Conservation (phyloP, 129 eudicot genomes). For the Arctium lappa region DNA sequence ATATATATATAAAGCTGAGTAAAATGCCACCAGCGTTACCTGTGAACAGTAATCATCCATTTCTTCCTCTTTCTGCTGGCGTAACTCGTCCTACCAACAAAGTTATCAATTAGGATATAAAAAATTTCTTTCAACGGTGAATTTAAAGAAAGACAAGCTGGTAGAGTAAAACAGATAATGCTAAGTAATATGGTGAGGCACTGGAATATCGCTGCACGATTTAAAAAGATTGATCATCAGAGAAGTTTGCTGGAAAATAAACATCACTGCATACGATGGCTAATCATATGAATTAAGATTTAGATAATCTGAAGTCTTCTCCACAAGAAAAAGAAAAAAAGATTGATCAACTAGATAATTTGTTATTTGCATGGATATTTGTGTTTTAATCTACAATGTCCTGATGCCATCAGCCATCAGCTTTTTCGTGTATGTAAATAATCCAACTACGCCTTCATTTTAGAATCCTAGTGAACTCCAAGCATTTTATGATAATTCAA, state of each 20-base stretch:
- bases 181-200: background rate
- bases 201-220: background rate
- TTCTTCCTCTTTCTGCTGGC: constrained; percentile 92
- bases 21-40: constrained; percentile 38
- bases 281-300: background rate
- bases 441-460: background rate
- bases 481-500: background rate
- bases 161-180: background rate
- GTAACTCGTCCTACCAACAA: constrained; percentile 78
- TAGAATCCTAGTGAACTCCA: background rate
- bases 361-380: background rate
- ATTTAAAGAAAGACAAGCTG: background rate
- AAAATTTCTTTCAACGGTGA: background rate
- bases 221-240: no score
- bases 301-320: background rate
- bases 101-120: background rate
- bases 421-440: background rate
- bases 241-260: no score
- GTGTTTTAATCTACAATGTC: background rate
- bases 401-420: background rate
- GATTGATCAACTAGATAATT: background rate
- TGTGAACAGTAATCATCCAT: constrained; percentile 98
- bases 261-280: background rate
- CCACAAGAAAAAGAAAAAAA: background rate
- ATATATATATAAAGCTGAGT: background rate